Evolutionary conservation across 2,329 filamentous ascomycete species (phyloP).

Genomic region (Botrytis paeoniae): DNA sequence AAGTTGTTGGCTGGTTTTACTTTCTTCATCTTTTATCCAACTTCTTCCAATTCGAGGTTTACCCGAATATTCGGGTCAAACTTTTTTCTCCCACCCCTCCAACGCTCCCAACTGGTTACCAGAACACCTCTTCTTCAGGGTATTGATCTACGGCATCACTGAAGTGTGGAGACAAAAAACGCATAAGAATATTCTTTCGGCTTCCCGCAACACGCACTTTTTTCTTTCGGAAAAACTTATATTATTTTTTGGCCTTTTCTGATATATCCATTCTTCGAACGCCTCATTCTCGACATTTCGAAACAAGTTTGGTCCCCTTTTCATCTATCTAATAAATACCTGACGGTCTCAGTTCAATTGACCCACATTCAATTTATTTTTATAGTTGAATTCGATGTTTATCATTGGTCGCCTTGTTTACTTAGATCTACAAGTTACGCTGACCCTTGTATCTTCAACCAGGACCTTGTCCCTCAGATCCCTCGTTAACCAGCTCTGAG

Average conservation of each 20-base stretch:
- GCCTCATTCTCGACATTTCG: conserved; percentile 3
- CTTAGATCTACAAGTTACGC: conserved; percentile 14
- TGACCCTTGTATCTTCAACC: conserved; percentile 13
- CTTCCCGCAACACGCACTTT: conserved; percentile 11
- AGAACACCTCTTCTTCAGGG: not conserved
- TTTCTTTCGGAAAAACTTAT: conserved; percentile 4
- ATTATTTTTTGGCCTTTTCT: not conserved
- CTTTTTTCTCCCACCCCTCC: not conserved
- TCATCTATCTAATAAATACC: not conserved
- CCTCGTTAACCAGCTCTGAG: conserved; percentile 13
- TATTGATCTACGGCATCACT: not conserved
- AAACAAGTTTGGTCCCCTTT: conserved; percentile 13
- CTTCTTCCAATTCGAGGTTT: conserved; percentile 13
- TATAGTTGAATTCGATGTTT: not conserved
- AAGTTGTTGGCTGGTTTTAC: not conserved
- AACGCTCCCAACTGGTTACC: conserved; percentile 12
- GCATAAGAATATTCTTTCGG: conserved; percentile 1
- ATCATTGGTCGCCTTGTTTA: conserved; percentile 27
- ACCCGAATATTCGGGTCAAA: conserved; percentile 9
- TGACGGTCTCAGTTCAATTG: conserved; percentile 10
- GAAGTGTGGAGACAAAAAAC: conserved; percentile 10
- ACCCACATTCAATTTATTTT: conserved; percentile 13
- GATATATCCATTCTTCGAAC: not conserved
- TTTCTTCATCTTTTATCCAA: not conserved
- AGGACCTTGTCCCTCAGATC: conserved; percentile 10